Evolutionary conservation across 1,284 basidiomycete genomes (phyloP).

Genomic region (Amylostereum areolatum): DNA sequence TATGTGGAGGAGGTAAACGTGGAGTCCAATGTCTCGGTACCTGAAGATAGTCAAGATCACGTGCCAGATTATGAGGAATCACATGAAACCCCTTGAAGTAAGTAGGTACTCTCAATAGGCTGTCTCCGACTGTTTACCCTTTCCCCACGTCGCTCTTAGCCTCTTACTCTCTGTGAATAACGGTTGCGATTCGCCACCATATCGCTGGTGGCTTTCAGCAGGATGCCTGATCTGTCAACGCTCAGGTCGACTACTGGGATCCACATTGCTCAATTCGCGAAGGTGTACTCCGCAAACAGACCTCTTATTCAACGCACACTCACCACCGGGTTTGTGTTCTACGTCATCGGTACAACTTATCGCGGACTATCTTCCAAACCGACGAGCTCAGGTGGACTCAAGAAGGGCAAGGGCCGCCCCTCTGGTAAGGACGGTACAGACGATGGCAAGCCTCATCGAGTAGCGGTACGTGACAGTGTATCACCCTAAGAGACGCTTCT

Average conservation of each 20-base stretch:
- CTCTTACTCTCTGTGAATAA: no score
- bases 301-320: slow-evolving; percentile 65
- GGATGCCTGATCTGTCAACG: slow-evolving; percentile 23
- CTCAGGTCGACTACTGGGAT: slow-evolving; percentile 16
- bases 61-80: no score
- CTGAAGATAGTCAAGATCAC: no score
- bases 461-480: slow-evolving; percentile 47
- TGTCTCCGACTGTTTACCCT: no score
- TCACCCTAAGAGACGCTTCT: slow-evolving; percentile 3
- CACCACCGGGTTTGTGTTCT: slow-evolving; percentile 57
- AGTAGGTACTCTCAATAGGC: no score
- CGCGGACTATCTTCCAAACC: slow-evolving; percentile 41
- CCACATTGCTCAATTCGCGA: slow-evolving; percentile 34
- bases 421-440: slow-evolving; percentile 20
- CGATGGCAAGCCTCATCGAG: slow-evolving; percentile 44
- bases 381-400: slow-evolving; percentile 9
- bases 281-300: slow-evolving; percentile 55
- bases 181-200: no score
- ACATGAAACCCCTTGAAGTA: no score
- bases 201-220: no score
- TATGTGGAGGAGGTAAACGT: not conserved
- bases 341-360: slow-evolving; percentile 58
- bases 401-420: slow-evolving; percentile 33
- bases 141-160: no score
- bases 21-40: not conserved